These are phyloP conservation scores for Lentinula boryana DNA, from an alignment of 768 basidiomycete species.

Conservation along the genomic window DNA sequence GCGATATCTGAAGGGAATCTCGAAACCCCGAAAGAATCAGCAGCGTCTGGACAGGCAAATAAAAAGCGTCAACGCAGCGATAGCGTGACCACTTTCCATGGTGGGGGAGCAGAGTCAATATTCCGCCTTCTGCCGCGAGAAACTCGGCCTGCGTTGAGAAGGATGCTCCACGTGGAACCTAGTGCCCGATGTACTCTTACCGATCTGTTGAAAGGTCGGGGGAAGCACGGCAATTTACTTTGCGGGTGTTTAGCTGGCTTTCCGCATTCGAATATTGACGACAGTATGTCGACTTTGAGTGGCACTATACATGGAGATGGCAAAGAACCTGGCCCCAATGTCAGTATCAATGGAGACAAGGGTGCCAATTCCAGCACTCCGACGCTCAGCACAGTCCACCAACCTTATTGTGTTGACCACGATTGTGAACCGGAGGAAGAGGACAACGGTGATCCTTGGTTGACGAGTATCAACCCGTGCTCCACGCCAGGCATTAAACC, in stretches of 20 bases:
- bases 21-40: constrained; percentile 12
- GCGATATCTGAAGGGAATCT: not conserved
- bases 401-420: constrained; percentile 49
- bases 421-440: constrained; percentile 60
- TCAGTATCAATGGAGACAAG: constrained; percentile 31
- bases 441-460: constrained; percentile 86
- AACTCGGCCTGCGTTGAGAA: constrained; percentile 79
- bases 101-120: constrained; percentile 84
- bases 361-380: constrained; percentile 6
- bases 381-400: not conserved
- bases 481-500: constrained; percentile 39
- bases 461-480: constrained; percentile 69
- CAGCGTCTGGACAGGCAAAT: constrained; percentile 15
- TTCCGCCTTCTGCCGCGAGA: constrained; percentile 95
- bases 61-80: constrained; percentile 33
- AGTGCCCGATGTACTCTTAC: constrained; percentile 86
- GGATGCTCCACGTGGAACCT: constrained; percentile 93
- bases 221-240: constrained; percentile 68
- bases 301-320: constrained; percentile 19
- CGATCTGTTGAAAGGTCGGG: constrained; percentile 78
- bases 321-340: constrained; percentile 12
- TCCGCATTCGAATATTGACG: not conserved
- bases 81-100: constrained; percentile 62
- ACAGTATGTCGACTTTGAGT: not conserved
- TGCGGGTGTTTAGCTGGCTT: constrained; percentile 55